Percentiles rank a stretch among this genome's conserved stretches.
These are phyloP conservation scores for Aquanectria penicillioides DNA, from an alignment of 2,329 filamentous ascomycete genomes.

Conservation along the genomic window DNA sequence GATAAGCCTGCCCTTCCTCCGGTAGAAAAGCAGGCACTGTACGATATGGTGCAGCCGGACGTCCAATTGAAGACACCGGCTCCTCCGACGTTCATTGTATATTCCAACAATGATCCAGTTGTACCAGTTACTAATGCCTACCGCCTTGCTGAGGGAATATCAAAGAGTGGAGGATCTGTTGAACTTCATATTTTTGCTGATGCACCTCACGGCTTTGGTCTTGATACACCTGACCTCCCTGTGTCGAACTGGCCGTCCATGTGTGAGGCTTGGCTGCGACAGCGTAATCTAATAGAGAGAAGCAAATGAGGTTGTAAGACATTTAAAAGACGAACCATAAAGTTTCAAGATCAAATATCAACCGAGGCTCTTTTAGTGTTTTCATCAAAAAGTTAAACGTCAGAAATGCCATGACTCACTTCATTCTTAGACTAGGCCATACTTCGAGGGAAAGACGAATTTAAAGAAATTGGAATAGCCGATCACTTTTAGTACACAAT, in stretches of 20 bases:
- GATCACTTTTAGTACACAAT: no score
- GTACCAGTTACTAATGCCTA: slow-evolving; percentile 35
- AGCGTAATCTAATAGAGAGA: slow-evolving; percentile 23
- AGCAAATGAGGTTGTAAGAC: no score
- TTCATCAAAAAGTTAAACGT: no score
- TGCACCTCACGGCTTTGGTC: slow-evolving; percentile 35
- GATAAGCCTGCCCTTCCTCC: slow-evolving; percentile 34
- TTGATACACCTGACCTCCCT: slow-evolving; percentile 28
- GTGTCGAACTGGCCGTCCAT: slow-evolving; percentile 34
- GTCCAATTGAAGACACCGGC: slow-evolving; percentile 25
- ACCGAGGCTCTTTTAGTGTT: no score
- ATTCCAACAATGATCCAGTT: slow-evolving; percentile 37
- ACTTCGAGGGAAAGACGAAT: no score
- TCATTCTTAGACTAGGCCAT: no score
- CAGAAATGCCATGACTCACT: no score
- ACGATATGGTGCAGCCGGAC: slow-evolving; percentile 33
- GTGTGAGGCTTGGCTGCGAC: slow-evolving; percentile 35
- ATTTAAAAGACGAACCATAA: no score
- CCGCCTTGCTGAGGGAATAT: slow-evolving; percentile 29
- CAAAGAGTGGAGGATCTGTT: slow-evolving; percentile 20
- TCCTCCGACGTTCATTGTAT: slow-evolving; percentile 32
- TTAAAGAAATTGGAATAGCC: no score
- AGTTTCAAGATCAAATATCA: no score
- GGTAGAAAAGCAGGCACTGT: slow-evolving; percentile 33
- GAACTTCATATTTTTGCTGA: slow-evolving; percentile 37